Conservation (phyloP, 2,329 filamentous ascomycete species). For the Byssothecium circinans region DNA sequence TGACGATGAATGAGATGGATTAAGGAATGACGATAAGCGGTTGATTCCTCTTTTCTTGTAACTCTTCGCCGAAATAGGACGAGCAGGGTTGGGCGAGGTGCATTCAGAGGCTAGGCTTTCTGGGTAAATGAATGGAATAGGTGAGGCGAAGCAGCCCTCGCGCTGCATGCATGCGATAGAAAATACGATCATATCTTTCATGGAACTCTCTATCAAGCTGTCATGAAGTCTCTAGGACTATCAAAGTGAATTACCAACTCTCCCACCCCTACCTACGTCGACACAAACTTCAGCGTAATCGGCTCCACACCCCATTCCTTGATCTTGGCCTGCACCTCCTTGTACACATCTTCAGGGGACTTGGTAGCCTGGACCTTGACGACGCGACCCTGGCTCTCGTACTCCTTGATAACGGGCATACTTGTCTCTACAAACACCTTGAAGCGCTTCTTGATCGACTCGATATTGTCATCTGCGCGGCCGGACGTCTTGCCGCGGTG, state of each 20-base stretch:
- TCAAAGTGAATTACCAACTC: neutral
- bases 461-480: conserved; percentile 87
- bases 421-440: conserved; percentile 90
- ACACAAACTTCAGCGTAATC: conserved; percentile 32
- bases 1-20: conserved; percentile 42
- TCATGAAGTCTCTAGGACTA: too few species aligned
- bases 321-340: conserved; percentile 48
- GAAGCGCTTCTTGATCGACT: conserved; percentile 96
- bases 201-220: neutral
- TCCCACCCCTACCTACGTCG: conserved; percentile 7
- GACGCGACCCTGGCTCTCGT: conserved; percentile 73
- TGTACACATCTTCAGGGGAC: conserved; percentile 66
- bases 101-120: conserved; percentile 33
- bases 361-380: conserved; percentile 76
- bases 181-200: conserved; percentile 25
- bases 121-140: conserved; percentile 25
- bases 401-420: conserved; percentile 94
- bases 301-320: conserved; percentile 39
- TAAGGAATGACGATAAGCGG: conserved; percentile 18
- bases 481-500: conserved; percentile 93
- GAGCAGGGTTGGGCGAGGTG: conserved; percentile 27
- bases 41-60: conserved; percentile 17
- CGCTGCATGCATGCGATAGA: conserved; percentile 32
- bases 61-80: conserved; percentile 18
- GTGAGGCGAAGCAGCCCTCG: conserved; percentile 24